These are phyloP conservation scores for Omphalotus guepiniiformis DNA, from an alignment of 768 basidiomycete species.

Conservation along the genomic window DNA sequence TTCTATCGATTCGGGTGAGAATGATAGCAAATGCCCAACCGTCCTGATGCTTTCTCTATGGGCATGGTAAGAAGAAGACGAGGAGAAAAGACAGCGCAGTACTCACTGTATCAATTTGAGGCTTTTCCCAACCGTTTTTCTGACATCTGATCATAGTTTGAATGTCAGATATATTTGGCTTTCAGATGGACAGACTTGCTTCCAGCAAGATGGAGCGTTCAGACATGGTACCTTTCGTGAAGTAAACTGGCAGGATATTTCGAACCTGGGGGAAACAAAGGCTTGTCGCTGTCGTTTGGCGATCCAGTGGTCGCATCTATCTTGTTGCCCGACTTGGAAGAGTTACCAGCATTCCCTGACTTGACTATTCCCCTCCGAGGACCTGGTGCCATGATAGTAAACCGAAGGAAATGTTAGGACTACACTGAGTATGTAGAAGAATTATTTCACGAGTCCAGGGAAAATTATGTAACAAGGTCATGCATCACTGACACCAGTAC, in stretches of 20 bases:
- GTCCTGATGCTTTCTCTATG: slow-evolving; percentile 41
- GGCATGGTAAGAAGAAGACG: slow-evolving; percentile 7
- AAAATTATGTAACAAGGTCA: background rate
- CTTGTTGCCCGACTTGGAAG: slow-evolving; percentile 48
- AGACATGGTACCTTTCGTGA: slow-evolving; percentile 58
- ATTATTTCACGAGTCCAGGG: too few relatives aligned
- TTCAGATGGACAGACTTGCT: too few relatives aligned
- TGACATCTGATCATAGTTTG: slow-evolving; percentile 55
- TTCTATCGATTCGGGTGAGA: slow-evolving; percentile 65
- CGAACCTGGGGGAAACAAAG: slow-evolving; percentile 78
- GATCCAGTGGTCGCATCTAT: slow-evolving; percentile 14
- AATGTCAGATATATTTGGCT: too few relatives aligned
- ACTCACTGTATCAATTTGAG: slow-evolving; percentile 69
- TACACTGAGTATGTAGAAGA: background rate
- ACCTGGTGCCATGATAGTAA: slow-evolving; percentile 53
- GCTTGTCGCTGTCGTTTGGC: slow-evolving; percentile 36
- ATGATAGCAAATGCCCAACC: slow-evolving; percentile 66
- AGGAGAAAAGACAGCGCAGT: slow-evolving; percentile 14
- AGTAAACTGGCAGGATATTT: slow-evolving; percentile 81
- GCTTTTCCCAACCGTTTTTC: slow-evolving; percentile 86
- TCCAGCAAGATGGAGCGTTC: slow-evolving; percentile 5
- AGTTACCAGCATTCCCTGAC: slow-evolving; percentile 89
- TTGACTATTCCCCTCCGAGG: slow-evolving; percentile 76
- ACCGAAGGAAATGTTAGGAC: background rate
- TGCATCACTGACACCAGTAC: background rate